These are phyloP conservation scores for Coleophoma eucalyptorum DNA, from an alignment of 2,329 filamentous ascomycete species.

Conservation along the genomic window DNA sequence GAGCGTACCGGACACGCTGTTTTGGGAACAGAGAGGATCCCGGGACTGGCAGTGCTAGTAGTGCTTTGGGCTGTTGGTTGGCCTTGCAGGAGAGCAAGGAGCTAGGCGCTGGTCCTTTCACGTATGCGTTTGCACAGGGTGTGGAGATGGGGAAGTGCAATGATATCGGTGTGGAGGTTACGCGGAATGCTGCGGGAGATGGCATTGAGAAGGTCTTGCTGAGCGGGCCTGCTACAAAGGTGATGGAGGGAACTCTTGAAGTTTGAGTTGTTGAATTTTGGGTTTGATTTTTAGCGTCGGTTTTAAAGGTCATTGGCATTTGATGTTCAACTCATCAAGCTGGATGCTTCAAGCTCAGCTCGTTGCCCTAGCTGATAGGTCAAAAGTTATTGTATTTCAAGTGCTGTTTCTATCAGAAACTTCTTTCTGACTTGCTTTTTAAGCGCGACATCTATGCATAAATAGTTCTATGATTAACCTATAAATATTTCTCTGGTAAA, in stretches of 20 bases:
- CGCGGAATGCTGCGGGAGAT: conserved; percentile 1
- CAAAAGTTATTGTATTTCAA: no score
- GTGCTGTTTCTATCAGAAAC: no score
- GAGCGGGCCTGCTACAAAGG: conserved; percentile 15
- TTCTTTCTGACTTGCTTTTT: no score
- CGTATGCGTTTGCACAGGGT: conserved; percentile 52
- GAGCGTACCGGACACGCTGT: conserved; percentile 55
- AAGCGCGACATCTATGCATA: no score
- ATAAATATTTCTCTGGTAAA: no score
- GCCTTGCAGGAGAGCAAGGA: conserved; percentile 36
- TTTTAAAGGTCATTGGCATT: no score
- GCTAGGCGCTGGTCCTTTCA: conserved; percentile 34
- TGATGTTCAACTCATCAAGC: no score
- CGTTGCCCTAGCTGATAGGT: no score
- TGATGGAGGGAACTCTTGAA: conserved; percentile 19
- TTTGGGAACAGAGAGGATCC: conserved; percentile 48
- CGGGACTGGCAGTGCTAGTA: conserved; percentile 60
- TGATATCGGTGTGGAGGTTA: conserved; percentile 20
- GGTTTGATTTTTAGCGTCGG: no score
- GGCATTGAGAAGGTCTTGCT: conserved; percentile 15
- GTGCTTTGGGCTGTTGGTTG: conserved; percentile 51
- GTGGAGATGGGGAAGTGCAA: conserved; percentile 56
- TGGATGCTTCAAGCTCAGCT: no score
- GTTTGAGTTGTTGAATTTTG: neutral
- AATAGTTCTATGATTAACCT: no score